Percentiles rank a stretch among this genome's conserved stretches.
phyloP scores from a whole-genome alignment of 164 flowering plant species.

The Vitis rupestris region DNA sequence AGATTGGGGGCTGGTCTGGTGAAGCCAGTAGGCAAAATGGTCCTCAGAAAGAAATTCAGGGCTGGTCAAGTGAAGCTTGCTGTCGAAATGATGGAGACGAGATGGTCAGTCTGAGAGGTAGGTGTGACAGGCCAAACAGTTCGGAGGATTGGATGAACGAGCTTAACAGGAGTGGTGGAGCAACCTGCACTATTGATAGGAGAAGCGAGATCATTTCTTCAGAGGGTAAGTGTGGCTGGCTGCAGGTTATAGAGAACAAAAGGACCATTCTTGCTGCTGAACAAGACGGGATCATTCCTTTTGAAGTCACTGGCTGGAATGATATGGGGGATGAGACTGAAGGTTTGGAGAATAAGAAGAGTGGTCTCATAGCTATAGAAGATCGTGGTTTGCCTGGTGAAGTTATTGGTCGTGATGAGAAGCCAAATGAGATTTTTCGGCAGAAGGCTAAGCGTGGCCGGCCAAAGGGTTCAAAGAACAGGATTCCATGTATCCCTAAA shows the following conservation, averaged over 20 bases:
- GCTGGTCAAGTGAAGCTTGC: no score
- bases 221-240: slow-evolving; percentile 13
- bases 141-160: no score
- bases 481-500: background rate
- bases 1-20: background rate
- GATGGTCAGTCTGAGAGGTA: no score
- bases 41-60: no score
- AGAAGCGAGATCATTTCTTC: background rate
- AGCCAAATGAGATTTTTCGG: background rate
- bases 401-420: slow-evolving; percentile 1
- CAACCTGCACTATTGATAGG: background rate
- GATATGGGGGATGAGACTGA: background rate
- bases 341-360: slow-evolving; percentile 1
- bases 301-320: background rate
- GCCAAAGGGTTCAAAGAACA: slow-evolving; percentile 11
- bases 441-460: background rate
- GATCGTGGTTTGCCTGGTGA: background rate
- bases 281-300: slow-evolving; percentile 2
- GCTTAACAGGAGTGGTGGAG: background rate
- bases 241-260: slow-evolving; percentile 16
- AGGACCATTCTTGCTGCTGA: slow-evolving; percentile 8
- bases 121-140: no score
- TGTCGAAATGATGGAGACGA: background rate
- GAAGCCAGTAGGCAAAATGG: background rate
- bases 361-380: slow-evolving; percentile 5